Conservation (phyloP, 768 basidiomycete species). For the Panaeolus cyanescens region DNA sequence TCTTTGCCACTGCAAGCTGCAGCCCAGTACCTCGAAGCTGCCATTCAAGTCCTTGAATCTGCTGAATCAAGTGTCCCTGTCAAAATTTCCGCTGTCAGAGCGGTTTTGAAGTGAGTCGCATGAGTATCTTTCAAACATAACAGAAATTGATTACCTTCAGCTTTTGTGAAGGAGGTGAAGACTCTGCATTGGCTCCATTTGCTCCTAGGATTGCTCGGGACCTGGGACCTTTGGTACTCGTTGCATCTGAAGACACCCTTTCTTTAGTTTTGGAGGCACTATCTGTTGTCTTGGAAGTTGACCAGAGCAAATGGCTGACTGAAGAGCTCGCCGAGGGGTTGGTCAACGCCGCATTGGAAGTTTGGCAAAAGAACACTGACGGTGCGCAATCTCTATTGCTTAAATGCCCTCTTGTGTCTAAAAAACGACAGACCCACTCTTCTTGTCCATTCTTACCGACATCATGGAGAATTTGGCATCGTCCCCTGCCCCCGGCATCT, state of each 20-base stretch:
- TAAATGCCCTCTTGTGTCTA: neutral
- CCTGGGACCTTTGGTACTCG: slow-evolving; percentile 79
- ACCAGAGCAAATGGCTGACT: slow-evolving; percentile 73
- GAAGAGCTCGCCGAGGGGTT: slow-evolving; percentile 66
- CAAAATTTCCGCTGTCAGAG: slow-evolving; percentile 93
- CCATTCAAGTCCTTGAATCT: slow-evolving; percentile 83
- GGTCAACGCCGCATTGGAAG: slow-evolving; percentile 67
- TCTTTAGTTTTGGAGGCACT: slow-evolving; percentile 87
- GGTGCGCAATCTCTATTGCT: slow-evolving; percentile 43
- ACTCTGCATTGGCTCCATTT: slow-evolving; percentile 60
- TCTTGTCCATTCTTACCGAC: slow-evolving; percentile 83
- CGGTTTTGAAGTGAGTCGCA: slow-evolving; percentile 81
- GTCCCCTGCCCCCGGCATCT: slow-evolving; percentile 59
- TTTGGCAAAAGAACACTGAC: slow-evolving; percentile 87
- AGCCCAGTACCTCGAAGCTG: slow-evolving; percentile 85
- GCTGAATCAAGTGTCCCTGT: slow-evolving; percentile 75
- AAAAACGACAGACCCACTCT: slow-evolving; percentile 68
- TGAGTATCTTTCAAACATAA: neutral
- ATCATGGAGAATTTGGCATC: slow-evolving; percentile 72
- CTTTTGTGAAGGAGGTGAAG: slow-evolving; percentile 69
- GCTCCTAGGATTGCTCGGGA: slow-evolving; percentile 77
- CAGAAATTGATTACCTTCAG: slow-evolving; percentile 32
- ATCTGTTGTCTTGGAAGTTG: slow-evolving; percentile 74
- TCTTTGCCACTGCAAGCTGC: slow-evolving; percentile 72
- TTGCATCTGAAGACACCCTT: slow-evolving; percentile 86